phyloP scores from a whole-genome alignment of 345 rosid species.

The Salix udensis region DNA sequence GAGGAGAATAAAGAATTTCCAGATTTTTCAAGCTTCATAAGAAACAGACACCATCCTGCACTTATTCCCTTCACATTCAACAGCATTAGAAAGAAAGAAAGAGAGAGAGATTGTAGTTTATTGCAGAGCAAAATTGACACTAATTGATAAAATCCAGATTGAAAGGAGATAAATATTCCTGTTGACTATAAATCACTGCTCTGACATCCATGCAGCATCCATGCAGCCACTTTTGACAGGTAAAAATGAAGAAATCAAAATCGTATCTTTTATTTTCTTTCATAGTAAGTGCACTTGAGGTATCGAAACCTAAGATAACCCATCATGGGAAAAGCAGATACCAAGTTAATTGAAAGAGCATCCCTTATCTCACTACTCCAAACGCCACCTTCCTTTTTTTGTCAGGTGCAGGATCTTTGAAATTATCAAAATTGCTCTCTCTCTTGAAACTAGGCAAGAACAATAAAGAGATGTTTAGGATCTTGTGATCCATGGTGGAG shows the following conservation, averaged over 20 bases:
- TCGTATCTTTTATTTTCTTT: neutral
- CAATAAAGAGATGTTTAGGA: too few species aligned
- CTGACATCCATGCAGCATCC: slow-evolving; percentile 1
- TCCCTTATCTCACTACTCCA: neutral
- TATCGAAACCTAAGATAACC: neutral
- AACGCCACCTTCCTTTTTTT: neutral
- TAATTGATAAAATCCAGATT: neutral
- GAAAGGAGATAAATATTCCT: neutral
- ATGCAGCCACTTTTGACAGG: neutral
- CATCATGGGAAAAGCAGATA: neutral
- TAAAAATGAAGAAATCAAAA: neutral
- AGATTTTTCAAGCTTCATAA: neutral
- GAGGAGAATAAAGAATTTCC: neutral
- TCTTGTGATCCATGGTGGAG: neutral
- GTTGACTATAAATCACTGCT: neutral
- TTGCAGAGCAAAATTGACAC: neutral
- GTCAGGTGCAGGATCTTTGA: neutral
- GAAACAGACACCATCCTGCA: neutral
- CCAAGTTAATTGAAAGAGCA: neutral
- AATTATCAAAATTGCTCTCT: neutral
- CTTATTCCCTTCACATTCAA: neutral
- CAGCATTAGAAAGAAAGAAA: neutral
- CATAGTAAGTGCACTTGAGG: neutral
- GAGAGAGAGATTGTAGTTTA: neutral
- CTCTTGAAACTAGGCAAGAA: neutral